A percentile compares a stretch with the other conserved stretches of the same genome.
Conservation (phyloP, 176 grass and related monocot genomes). For the Oryza glaberrima region DNA sequence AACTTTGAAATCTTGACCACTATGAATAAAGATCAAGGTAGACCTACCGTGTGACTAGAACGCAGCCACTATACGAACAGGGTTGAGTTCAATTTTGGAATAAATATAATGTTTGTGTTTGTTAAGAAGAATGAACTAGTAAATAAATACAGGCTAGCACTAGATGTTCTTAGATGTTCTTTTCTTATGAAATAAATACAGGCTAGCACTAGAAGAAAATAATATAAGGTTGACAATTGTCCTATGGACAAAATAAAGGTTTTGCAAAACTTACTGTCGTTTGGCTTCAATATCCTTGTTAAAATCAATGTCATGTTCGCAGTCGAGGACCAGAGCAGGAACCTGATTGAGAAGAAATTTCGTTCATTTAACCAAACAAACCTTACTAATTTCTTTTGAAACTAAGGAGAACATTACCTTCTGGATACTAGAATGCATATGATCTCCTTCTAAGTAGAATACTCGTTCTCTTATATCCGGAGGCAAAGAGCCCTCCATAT, state of each 20-base stretch:
- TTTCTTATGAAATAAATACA: not conserved
- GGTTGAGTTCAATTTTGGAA: not conserved
- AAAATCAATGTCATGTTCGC: slow-evolving; percentile 90
- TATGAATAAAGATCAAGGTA: not conserved
- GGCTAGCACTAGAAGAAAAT: slow-evolving; percentile 12
- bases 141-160: not conserved
- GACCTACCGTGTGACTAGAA: not conserved
- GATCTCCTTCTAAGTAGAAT: slow-evolving; percentile 67
- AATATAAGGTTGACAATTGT: slow-evolving; percentile 13
- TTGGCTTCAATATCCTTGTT: slow-evolving; percentile 81
- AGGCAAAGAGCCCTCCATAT: slow-evolving; percentile 61
- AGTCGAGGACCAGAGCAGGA: slow-evolving; percentile 84
- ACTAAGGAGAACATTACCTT: slow-evolving; percentile 51
- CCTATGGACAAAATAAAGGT: slow-evolving; percentile 21
- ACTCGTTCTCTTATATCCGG: slow-evolving; percentile 69
- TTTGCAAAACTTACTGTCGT: slow-evolving; percentile 59
- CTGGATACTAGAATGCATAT: slow-evolving; percentile 78
- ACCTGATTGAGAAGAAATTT: slow-evolving; percentile 52
- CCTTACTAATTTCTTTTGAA: not conserved
- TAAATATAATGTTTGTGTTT: not conserved
- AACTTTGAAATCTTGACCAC: not conserved
- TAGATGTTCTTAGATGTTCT: not conserved
- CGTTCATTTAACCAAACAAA: slow-evolving; percentile 17
- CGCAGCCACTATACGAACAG: not conserved
- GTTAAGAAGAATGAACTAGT: not conserved